phyloP scores from a whole-genome alignment of 139 green algal species.

The Micractinium conductrix region DNA sequence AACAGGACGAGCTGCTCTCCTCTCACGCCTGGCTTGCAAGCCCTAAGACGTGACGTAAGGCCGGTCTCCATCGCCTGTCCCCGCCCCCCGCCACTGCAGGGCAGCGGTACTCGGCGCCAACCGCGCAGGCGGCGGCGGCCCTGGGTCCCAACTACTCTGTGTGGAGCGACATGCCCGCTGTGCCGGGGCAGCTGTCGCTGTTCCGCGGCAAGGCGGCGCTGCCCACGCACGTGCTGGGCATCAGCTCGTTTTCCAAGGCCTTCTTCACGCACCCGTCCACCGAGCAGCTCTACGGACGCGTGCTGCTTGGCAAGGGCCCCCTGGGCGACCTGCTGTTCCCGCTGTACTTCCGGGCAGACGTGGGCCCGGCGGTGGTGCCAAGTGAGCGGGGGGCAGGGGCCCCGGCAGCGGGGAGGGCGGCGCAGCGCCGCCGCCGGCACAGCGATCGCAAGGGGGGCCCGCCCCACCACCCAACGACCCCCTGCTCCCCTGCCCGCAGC shows the following conservation, averaged over 20 bases:
- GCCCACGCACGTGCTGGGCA: constrained; percentile 27
- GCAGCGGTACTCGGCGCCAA: constrained; percentile 34
- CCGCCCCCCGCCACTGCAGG: no score
- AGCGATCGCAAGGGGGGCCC: no score
- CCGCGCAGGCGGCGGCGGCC: constrained; percentile 6
- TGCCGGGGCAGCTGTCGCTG: constrained; percentile 6
- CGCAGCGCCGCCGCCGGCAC: neutral
- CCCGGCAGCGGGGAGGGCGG: neutral
- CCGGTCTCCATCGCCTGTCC: no score
- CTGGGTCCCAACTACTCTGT: constrained; percentile 36
- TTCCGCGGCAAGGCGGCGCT: constrained; percentile 43
- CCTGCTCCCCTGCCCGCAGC: no score
- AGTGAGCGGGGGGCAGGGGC: neutral
- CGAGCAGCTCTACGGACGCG: constrained; percentile 15
- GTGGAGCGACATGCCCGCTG: constrained; percentile 39
- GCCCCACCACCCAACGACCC: no score
- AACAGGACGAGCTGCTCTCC: no score
- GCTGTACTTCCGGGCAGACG: constrained; percentile 16
- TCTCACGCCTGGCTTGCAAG: no score
- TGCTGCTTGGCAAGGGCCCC: constrained; percentile 31
- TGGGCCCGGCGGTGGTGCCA: constrained; percentile 8
- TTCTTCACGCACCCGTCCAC: constrained; percentile 30
- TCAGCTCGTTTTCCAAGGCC: constrained; percentile 14
- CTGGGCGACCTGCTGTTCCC: constrained; percentile 20
- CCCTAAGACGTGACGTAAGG: no score